Conservation (phyloP, 345 rosid species). For the rapeseed (Brassica napus) region Da-Ae NC_063446.1:39856001-39856500, state of each 20-base stretch:
- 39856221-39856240: slow-evolving; percentile 33
- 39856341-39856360: slow-evolving; percentile 41
- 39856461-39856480: slow-evolving; percentile 45
- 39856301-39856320: slow-evolving; percentile 1
- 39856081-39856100: slow-evolving; percentile 11
- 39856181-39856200: slow-evolving; percentile 47
- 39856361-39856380: neutral
- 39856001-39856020: neutral
- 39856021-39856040: slow-evolving; percentile 15
- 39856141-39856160: neutral
- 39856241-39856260: neutral
- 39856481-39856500: slow-evolving; percentile 50
- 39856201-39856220: slow-evolving; percentile 44
- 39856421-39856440: slow-evolving; percentile 40
- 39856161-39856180: slow-evolving; percentile 32
- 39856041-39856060: slow-evolving; percentile 16
- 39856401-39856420: slow-evolving; percentile 32
- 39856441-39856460: slow-evolving; percentile 53
- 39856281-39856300: neutral
- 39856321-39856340: slow-evolving; percentile 37
- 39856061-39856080: neutral
- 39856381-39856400: neutral
- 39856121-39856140: neutral
- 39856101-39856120: neutral
- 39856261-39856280: neutral